Base-by-base conservation (phyloP, 768 basidiomycete species). In the Kwoniella dendrophila region DNA sequence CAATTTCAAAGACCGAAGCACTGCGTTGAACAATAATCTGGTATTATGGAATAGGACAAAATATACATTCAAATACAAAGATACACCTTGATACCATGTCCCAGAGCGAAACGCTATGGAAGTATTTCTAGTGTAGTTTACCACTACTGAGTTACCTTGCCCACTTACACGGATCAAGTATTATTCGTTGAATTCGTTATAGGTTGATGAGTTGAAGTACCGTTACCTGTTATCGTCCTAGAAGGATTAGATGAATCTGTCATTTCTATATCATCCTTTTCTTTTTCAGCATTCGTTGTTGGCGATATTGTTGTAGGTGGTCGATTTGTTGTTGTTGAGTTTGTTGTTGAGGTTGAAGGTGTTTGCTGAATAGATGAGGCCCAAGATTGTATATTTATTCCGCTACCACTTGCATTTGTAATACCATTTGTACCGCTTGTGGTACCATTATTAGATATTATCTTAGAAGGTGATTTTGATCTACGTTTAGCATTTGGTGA, bases 201-300 rank as follows among this genome's bases (percentile, higher is more conserved):
- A 11, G 41, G 41, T 11, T 11, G 5, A 14, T 43, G 41, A 43
- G 41, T 8, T 43, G 41, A 6, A 8, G 18, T 43, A 6, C 41
- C 41, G 18, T 7, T 43, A 5, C 6, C n/a, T 6, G 4, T 50
- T 32, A 34, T 51, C 16, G 24, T 18, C 12, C 24, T 30, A 27
- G 47, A 11, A 14, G 10, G 47, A 48, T 26, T 29, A n/a, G 47
- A 7, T 12, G 24, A 48, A 48, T 51, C 30, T 11, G 32, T 16
- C 49, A 59, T 59, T 29, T 60, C 59, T 3, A 60, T 43, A 27
- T 52, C 59, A 27, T 30, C 47, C 16, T 29, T 27, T 50, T 22
- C 57, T 27, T 38, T 38, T 5, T 7, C n/a, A n/a, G n/a, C 52
- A 43, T 41, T 30, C 8, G 18, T 14, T 18, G 30, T 56, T 18